Evolutionary conservation across 2,329 filamentous ascomycete species (phyloP), one percentile per base, ranked within the genome.

Genomic region (Paradendryphiella salina): DNA sequence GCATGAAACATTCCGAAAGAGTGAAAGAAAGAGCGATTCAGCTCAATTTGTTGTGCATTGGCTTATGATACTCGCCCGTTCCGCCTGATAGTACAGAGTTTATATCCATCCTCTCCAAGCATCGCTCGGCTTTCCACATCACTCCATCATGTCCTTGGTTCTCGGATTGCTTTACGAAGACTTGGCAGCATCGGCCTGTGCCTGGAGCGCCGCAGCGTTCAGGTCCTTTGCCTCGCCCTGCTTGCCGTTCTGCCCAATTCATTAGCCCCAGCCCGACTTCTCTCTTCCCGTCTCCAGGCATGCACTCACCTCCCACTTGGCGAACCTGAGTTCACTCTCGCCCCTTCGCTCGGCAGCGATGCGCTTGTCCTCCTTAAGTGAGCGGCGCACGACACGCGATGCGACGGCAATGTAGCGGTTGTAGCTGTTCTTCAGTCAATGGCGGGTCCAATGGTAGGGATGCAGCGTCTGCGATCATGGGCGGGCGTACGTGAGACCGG

Each of bases 351-450:
- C 94, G 61, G 92, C 91, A 65, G 76, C 76, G 64, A 96, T 77
- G 80, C 94, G 86, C 82, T 91, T 88, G 52, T 94, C 90, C 73
- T 99, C 94, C 84, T 97, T 96, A 77, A 99, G 83, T 76, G 91
- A 96, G 76, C 90, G 89, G 81, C 95, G 94, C 76, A 99, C 89
- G 74, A 90, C 89, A 78, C 92, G 91, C 78, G 92, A 86, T 73
- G 94, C 91, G 80, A 99, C 85, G 74, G 92, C 86, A 75, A 99
- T 87, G 87, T 96, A 97, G 82, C 92, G 94, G 88, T 99, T 99
- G 90, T 99, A 99, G 81, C 94, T 99, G 76, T 59, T 43, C 37
- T 48, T 28, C 14, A 54, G 66, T 69, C 60, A 71, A 65, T 68
- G 62, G 63, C 50, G 46, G 36, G 31, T 54, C 53, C 45, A 33